phyloP scores from a whole-genome alignment of 371 early-diverging fungal genomes.

The Mortierella sp. region DNA sequence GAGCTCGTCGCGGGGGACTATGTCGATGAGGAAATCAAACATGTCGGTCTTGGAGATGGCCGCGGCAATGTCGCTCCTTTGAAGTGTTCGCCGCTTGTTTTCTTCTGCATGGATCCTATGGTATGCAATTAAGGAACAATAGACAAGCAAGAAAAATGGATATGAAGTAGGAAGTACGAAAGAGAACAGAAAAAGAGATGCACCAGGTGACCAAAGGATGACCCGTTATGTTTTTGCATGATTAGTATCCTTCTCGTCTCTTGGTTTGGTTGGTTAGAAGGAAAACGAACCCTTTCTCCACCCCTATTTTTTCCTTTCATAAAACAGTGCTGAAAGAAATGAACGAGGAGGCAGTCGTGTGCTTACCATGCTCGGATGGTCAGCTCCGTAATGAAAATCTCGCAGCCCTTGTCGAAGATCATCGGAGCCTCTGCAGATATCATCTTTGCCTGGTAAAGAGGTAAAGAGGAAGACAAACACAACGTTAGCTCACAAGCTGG shows the following conservation, averaged over 20 bases:
- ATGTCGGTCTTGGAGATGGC: slow-evolving; percentile 97
- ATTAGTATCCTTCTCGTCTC: neutral
- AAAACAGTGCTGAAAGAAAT: neutral
- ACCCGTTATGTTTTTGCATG: neutral
- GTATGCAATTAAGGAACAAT: neutral
- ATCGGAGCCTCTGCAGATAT: slow-evolving; percentile 86
- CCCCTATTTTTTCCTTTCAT: slow-evolving; percentile 6
- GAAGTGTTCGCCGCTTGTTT: slow-evolving; percentile 98
- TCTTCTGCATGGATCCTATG: slow-evolving; percentile 96
- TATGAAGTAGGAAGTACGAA: neutral
- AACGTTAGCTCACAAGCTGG: too few relatives aligned
- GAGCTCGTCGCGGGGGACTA: slow-evolving; percentile 94
- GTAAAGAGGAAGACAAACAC: neutral
- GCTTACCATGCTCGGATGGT: slow-evolving; percentile 94
- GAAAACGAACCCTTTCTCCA: neutral
- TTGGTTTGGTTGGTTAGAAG: neutral
- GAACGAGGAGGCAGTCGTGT: neutral
- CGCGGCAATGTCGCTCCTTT: slow-evolving; percentile 96
- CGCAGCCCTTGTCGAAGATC: slow-evolving; percentile 97
- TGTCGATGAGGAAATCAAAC: slow-evolving; percentile 99
- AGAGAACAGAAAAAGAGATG: neutral
- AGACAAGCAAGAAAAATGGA: too few relatives aligned
- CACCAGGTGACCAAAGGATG: neutral
- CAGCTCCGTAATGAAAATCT: slow-evolving; percentile 97
- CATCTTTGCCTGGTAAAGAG: slow-evolving; percentile 36